Base-by-base conservation (phyloP, 345 rosid genomes). In the Trapa incisa region DNA sequence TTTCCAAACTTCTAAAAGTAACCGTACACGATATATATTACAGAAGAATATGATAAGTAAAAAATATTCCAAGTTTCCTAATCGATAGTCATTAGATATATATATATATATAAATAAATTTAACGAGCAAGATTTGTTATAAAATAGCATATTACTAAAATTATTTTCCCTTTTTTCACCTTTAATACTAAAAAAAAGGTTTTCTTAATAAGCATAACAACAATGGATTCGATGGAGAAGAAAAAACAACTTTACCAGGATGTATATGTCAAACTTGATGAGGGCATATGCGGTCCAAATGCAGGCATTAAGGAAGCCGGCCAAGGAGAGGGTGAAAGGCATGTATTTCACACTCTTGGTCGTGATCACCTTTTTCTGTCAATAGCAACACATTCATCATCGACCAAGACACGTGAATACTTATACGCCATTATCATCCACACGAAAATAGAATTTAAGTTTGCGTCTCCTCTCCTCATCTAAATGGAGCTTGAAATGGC, bases 261-360 rank as follows among this genome's bases (percentile, higher is more conserved):
- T 62, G 72, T 61, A 80, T 29, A 35, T 13, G 53, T 84, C 83
- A 1, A 82, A 39, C 74, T 71, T 68, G 77, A 82, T 78, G 42
- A 80, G 71, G 16, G 83, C 80, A 70, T 82, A 84, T 36, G 74
- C 69, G 0, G 77, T 64, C 84, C 83, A 84, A 29, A 66, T 8
- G 65, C 62, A 32, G 1, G 80, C 84, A 37, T 84, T 84, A 5
- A 63, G 32, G 39, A 77, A 80, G 64, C 14, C 47, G 13, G 88
- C 73, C 41, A 82, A 6, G 2, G 81, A 84, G 53, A 82, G 83
- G 66, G 2, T 71, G 33, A 80, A 58, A 9, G 86, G 88, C 83
- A 82, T 84, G 68, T 66, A 82, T 67, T 84, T 71, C 50, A 84
- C 86, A 47, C 88, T 84, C 81, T 72, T 80, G 0, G 88, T 84